Evolutionary conservation across 2,329 filamentous ascomycete genomes (phyloP).

Genomic region (Rachicladosporium sp.): DNA sequence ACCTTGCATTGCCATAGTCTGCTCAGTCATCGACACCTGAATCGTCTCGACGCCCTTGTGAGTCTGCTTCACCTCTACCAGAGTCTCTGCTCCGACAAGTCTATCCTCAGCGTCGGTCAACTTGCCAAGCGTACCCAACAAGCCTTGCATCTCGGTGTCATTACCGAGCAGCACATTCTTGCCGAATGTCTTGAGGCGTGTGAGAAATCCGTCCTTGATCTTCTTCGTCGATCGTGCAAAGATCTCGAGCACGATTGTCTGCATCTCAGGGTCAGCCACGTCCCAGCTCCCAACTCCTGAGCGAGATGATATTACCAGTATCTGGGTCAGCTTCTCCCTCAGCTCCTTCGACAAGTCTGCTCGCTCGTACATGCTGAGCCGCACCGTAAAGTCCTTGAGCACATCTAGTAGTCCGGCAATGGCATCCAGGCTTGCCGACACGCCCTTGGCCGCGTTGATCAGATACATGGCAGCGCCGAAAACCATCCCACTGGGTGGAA

Average conservation of each 20-base stretch:
- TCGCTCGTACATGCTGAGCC: slow-evolving; percentile 31
- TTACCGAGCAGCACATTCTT: slow-evolving; percentile 30
- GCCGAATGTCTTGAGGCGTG: slow-evolving; percentile 25
- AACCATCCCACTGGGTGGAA: slow-evolving; percentile 31
- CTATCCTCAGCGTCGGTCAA: slow-evolving; percentile 33
- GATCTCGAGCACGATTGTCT: slow-evolving; percentile 33
- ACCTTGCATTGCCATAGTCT: slow-evolving; percentile 1
- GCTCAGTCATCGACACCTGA: slow-evolving; percentile 3
- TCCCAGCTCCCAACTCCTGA: no score
- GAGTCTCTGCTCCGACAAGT: slow-evolving; percentile 35
- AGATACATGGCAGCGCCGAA: slow-evolving; percentile 34
- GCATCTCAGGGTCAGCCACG: background rate
- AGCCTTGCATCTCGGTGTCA: slow-evolving; percentile 29
- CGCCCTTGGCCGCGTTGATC: slow-evolving; percentile 33
- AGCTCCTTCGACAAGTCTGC: slow-evolving; percentile 28
- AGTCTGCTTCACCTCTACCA: slow-evolving; percentile 9
- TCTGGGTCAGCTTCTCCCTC: slow-evolving; percentile 29
- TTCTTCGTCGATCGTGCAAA: slow-evolving; percentile 34
- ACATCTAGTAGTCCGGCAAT: slow-evolving; percentile 34
- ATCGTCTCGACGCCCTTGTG: slow-evolving; percentile 8
- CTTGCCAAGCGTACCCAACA: slow-evolving; percentile 29
- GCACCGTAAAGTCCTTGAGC: slow-evolving; percentile 23
- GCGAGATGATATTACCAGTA: slow-evolving; percentile 18
- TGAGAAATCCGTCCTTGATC: slow-evolving; percentile 27
- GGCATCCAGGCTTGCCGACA: slow-evolving; percentile 34